Conservation (phyloP, 257 asterid genomes). For the Solanum bulbocastanum region DNA sequence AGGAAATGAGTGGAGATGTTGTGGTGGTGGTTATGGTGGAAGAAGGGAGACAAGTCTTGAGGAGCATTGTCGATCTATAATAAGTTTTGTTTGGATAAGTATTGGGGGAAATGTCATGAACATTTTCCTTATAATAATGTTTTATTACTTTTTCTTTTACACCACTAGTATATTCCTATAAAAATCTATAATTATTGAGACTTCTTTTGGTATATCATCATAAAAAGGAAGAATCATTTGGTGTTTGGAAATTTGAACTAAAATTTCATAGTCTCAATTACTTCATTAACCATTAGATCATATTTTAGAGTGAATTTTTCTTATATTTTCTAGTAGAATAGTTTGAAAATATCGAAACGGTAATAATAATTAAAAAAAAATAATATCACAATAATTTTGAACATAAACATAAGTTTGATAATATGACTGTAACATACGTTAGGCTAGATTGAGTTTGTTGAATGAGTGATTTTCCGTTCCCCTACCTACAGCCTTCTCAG, state of each 20-base stretch:
- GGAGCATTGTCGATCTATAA: slow-evolving; percentile 20
- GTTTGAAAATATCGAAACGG: rapidly evolving
- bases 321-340: too few species aligned
- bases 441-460: too few species aligned
- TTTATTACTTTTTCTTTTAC: not conserved
- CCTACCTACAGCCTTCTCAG: too few species aligned
- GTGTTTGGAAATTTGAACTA: too few species aligned
- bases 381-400: not conserved
- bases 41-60: slow-evolving; percentile 28
- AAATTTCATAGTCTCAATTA: too few species aligned
- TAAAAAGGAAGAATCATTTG: too few species aligned
- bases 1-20: slow-evolving; percentile 21
- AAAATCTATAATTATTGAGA: too few species aligned
- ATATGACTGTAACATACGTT: not conserved
- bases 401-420: not conserved
- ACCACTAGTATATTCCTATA: not conserved
- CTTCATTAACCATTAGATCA: too few species aligned
- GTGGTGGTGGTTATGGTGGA: slow-evolving; percentile 26
- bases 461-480: not conserved
- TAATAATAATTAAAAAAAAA: not conserved
- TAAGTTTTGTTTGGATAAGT: not conserved
- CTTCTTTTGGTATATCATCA: too few species aligned
- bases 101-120: not conserved
- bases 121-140: not conserved
- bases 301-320: too few species aligned